These are phyloP conservation scores for Stephania japonica DNA, from an alignment of 164 flowering plant genomes.

Conservation along the genomic window DNA sequence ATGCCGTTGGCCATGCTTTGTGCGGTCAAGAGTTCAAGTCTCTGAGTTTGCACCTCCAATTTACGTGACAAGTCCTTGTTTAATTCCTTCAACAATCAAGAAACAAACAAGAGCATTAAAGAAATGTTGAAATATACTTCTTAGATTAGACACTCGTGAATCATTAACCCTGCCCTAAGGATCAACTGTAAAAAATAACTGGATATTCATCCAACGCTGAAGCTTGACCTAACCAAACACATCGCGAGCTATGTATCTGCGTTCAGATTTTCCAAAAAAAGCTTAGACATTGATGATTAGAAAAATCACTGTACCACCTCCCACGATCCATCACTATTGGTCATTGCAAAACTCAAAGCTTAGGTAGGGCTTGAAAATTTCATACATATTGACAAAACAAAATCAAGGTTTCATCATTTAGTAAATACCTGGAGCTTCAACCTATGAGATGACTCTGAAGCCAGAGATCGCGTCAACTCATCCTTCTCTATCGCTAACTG, in stretches of 20 bases:
- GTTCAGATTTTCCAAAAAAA: no score
- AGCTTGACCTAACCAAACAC: no score
- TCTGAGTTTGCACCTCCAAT: constrained; percentile 88
- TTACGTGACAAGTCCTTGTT: constrained; percentile 80
- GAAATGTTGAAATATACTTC: neutral
- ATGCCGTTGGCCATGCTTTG: constrained; percentile 68
- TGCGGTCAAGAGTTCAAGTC: constrained; percentile 87
- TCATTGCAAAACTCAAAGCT: no score
- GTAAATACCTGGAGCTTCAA: constrained; percentile 61
- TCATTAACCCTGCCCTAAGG: neutral
- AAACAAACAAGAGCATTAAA: constrained; percentile 3
- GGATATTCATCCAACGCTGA: neutral
- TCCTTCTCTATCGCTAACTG: constrained; percentile 89
- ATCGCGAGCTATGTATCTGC: no score
- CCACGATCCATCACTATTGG: no score
- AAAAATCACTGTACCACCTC: no score
- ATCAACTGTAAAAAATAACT: neutral
- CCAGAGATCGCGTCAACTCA: constrained; percentile 55
- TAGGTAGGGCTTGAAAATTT: no score
- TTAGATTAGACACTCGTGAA: neutral
- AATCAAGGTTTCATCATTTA: constrained; percentile 7
- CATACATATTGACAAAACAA: neutral
- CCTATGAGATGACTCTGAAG: constrained; percentile 56
- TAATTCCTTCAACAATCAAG: constrained; percentile 52
- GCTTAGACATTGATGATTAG: no score